Conservation (phyloP, 2,329 filamentous ascomycete species). For the Colletotrichum eleusines region DNA sequence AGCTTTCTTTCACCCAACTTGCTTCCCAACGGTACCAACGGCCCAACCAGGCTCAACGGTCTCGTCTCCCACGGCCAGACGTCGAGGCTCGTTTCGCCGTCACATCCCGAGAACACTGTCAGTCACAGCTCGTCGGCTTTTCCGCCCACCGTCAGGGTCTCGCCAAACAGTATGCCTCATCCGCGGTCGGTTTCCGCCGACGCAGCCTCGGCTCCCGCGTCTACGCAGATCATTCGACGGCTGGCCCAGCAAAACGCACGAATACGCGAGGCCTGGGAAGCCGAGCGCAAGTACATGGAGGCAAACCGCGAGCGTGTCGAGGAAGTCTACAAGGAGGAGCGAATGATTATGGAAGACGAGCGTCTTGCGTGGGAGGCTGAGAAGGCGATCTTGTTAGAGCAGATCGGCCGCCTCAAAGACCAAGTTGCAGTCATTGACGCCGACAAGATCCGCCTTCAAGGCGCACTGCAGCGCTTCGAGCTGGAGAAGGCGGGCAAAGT, state of each 20-base stretch:
- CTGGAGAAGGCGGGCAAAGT: conserved; percentile 42
- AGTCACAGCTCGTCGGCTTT: conserved; percentile 25
- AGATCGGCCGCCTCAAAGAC: conserved; percentile 57
- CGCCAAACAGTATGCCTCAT: conserved; percentile 47
- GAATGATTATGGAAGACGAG: conserved; percentile 65
- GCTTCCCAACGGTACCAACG: conserved; percentile 19
- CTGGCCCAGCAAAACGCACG: conserved; percentile 57
- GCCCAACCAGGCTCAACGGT: conserved; percentile 13
- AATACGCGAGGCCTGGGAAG: conserved; percentile 64
- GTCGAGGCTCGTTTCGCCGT: conserved; percentile 40
- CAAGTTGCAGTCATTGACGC: conserved; percentile 52
- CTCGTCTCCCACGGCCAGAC: conserved; percentile 29
- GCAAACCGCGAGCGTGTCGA: conserved; percentile 66
- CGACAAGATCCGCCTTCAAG: conserved; percentile 49
- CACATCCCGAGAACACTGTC: conserved; percentile 14
- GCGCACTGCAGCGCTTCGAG: conserved; percentile 37
- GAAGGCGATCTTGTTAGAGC: conserved; percentile 55
- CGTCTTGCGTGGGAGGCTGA: conserved; percentile 61
- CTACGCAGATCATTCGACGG: conserved; percentile 55
- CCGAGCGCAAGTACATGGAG: conserved; percentile 66
- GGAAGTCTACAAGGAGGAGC: conserved; percentile 68
- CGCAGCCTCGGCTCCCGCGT: conserved; percentile 42
- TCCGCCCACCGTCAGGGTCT: conserved; percentile 43
- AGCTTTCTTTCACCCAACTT: conserved; percentile 46
- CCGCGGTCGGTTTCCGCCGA: conserved; percentile 49